Percentiles rank a stretch among this genome's conserved stretches.
Evolutionary conservation across 2,329 filamentous ascomycete genomes (phyloP).

Genomic region (Neurospora sp.): DNA sequence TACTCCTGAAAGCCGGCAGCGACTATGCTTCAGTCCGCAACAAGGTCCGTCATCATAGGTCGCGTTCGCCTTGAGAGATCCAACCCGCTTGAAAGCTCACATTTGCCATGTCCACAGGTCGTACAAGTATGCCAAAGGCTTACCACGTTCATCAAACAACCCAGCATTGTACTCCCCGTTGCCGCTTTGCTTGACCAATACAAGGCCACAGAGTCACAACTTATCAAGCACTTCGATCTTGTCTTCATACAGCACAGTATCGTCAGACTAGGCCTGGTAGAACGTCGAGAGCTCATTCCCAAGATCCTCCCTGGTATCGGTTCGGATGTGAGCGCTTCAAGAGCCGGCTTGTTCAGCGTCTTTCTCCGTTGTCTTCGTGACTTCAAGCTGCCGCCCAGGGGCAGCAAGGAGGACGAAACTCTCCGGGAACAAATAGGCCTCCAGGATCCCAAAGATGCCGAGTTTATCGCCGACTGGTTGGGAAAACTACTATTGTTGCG

Average conservation of each 20-base stretch:
- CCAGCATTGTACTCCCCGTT: conserved; percentile 69
- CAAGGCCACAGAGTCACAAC: conserved; percentile 61
- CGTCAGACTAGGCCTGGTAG: conserved; percentile 38
- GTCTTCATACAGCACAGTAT: conserved; percentile 80
- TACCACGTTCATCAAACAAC: conserved; percentile 42
- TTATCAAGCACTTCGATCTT: conserved; percentile 83
- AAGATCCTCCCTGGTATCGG: conserved; percentile 58
- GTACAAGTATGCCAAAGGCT: conserved; percentile 42
- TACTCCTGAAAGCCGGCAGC: conserved; percentile 80
- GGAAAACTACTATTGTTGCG: conserved; percentile 61
- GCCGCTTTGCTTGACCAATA: conserved; percentile 80
- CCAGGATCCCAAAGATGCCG: conserved; percentile 55
- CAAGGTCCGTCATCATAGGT: conserved; percentile 41
- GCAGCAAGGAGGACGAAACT: conserved; percentile 65
- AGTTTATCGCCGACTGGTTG: conserved; percentile 65
- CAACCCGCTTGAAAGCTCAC: neutral
- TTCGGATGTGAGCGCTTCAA: conserved; percentile 36
- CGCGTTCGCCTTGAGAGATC: neutral
- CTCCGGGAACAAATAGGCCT: conserved; percentile 60
- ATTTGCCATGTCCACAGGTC: conserved; percentile 25
- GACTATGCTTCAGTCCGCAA: conserved; percentile 70
- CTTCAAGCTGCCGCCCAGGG: conserved; percentile 63
- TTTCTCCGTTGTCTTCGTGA: conserved; percentile 67
- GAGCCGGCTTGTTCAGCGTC: conserved; percentile 67
- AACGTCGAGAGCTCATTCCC: conserved; percentile 65